phyloP scores from a whole-genome alignment of 495 filamentous ascomycete species.

The Aspergillus coremiiformis region DNA sequence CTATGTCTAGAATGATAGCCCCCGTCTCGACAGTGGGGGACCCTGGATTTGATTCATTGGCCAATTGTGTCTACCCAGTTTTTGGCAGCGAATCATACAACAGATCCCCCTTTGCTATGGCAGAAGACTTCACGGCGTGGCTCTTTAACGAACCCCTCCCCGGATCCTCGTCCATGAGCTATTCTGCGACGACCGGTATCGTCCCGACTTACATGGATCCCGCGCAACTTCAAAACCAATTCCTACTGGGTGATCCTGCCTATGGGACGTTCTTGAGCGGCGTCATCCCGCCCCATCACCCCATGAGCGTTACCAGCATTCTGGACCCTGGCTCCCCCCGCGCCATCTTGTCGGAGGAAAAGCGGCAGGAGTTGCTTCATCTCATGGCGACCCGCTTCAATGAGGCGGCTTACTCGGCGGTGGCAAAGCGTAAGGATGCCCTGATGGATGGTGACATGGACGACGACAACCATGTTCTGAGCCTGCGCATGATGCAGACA shows the following conservation, averaged over 20 bases:
- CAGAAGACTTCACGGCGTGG: conserved; percentile 88
- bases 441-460: conserved; percentile 72
- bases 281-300: conserved; percentile 46
- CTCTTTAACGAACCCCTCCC: conserved; percentile 63
- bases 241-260: conserved; percentile 34
- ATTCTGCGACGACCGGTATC: conserved; percentile 23
- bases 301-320: conserved; percentile 87
- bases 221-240: conserved; percentile 37
- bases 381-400: conserved; percentile 78
- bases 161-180: conserved; percentile 27
- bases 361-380: conserved; percentile 74
- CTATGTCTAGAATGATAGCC: conserved; percentile 26
- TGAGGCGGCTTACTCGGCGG: conserved; percentile 67
- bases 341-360: conserved; percentile 77
- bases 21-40: conserved; percentile 33
- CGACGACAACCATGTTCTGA: conserved; percentile 69
- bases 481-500: conserved; percentile 87
- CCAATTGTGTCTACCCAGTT: conserved; percentile 67
- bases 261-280: conserved; percentile 30
- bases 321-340: conserved; percentile 77
- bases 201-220: conserved; percentile 42
- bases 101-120: conserved; percentile 81
- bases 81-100: conserved; percentile 76
- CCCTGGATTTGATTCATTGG: conserved; percentile 54
- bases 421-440: conserved; percentile 67